Evolutionary conservation across 371 early-diverging fungal genomes (phyloP).

Genomic region (Apophysomyces elegans): DNA sequence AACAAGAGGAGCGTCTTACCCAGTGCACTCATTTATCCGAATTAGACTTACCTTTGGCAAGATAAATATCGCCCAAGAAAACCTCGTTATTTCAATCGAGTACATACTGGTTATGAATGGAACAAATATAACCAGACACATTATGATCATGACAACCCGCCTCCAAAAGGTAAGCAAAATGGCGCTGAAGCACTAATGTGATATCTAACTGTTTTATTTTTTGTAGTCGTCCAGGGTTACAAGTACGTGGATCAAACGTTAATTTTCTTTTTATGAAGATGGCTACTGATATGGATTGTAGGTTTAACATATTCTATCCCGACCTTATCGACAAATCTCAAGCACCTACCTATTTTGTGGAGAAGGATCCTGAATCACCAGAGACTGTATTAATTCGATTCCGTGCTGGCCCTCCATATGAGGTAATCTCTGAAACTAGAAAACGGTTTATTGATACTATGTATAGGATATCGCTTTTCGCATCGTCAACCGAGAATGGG

Average conservation of each 20-base stretch:
- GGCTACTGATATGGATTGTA: not conserved
- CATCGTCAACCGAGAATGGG: slow-evolving; percentile 96
- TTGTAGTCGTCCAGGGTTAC: slow-evolving; percentile 90
- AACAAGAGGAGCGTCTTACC: not conserved
- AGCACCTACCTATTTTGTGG: slow-evolving; percentile 88
- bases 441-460: not conserved
- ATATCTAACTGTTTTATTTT: not conserved
- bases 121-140: slow-evolving; percentile 98
- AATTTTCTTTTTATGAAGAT: not conserved
- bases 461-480: slow-evolving; percentile 87
- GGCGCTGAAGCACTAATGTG: not conserved
- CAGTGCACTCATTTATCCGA: not conserved
- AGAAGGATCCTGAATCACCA: slow-evolving; percentile 71
- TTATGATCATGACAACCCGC: slow-evolving; percentile 95
- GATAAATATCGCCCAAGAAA: slow-evolving; percentile 95
- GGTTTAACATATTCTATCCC: slow-evolving; percentile 94
- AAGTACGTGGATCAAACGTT: slow-evolving; percentile 49
- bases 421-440: slow-evolving; percentile 29
- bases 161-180: slow-evolving; percentile 70
- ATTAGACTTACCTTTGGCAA: slow-evolving; percentile 77
- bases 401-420: slow-evolving; percentile 94
- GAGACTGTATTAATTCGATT: slow-evolving; percentile 89
- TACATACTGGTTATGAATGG: slow-evolving; percentile 97
- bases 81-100: slow-evolving; percentile 94
- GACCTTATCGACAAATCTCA: slow-evolving; percentile 89